Evolutionary conservation across 805 yeast species (phyloP), one percentile per base, ranked within the genome.

Genomic region (Yarrowia alimentaria): DNA sequence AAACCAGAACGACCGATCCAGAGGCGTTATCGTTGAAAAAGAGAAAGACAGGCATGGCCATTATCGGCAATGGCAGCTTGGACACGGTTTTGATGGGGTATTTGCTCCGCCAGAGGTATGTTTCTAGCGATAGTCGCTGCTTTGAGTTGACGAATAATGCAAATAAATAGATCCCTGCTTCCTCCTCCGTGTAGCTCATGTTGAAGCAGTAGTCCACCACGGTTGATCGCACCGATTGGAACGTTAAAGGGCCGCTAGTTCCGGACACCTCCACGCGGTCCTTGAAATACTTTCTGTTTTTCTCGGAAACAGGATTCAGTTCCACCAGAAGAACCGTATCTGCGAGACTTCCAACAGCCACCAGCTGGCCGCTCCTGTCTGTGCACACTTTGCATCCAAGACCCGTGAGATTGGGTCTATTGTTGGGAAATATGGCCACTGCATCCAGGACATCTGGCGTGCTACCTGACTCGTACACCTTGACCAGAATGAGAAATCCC

Each of bases 21-120:
- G 47, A 40, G 11, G 21, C 37, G 2, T 37, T 21, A 5, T 43
- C 37, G 50, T 30, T 24, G 22, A 30, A 30, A 22, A 43, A 43
- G n/a, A 31, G 21, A 11, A 43, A 43, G 21, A 43, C 35, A 5
- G 50, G 50, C 11, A 30, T 20, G 14, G 29, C 50, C 37, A 43
- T 43, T 29, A 31, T 43, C 1, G 50, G 38, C 5, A 43, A 21
- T 0, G 50, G 50, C 3, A 43, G 37, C 8, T 43, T 31, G 10
- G 50, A 43, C 22, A 43, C 35, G 4, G 50, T 30, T 16, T 43
- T 43, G 21, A 43, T 29, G 17, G 50, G 50, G 30, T 22, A 22
- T n/a, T 31, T 43, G 37, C 28, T 22, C 5, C 35, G 17, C 30
- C 30, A 43, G 8, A 30, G 35, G 18, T 43, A 43, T n/a, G 30